Conservation (phyloP, 2,329 filamentous ascomycete species). For the Cercospora sojina region DNA sequence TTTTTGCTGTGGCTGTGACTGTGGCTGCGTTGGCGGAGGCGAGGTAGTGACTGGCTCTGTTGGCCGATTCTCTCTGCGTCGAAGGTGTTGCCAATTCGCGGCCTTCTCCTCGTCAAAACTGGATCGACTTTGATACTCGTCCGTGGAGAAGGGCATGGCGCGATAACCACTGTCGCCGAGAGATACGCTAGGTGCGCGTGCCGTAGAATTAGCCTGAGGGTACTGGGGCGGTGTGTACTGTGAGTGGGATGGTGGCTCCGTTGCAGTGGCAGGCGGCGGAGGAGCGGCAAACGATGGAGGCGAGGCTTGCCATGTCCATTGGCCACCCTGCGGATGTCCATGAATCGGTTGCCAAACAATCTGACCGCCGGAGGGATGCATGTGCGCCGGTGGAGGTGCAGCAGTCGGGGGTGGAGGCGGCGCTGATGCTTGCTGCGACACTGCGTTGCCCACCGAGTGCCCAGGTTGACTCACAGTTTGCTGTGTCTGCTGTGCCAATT, state of each 20-base stretch:
- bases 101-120: slow-evolving; percentile 19
- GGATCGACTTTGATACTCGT: slow-evolving; percentile 16
- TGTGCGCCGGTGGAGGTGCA: neutral
- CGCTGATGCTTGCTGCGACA: neutral
- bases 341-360: slow-evolving; percentile 11
- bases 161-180: slow-evolving; percentile 24
- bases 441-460: neutral
- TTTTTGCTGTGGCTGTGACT: slow-evolving; percentile 11
- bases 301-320: slow-evolving; percentile 7
- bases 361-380: slow-evolving; percentile 2
- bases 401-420: slow-evolving; percentile 1
- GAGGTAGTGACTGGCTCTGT: neutral
- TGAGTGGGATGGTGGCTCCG: neutral
- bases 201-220: neutral
- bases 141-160: slow-evolving; percentile 25
- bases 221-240: neutral
- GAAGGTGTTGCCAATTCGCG: slow-evolving; percentile 32
- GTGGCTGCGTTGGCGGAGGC: neutral
- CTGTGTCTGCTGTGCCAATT: slow-evolving; percentile 5
- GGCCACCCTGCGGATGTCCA: slow-evolving; percentile 7
- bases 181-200: neutral
- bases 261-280: neutral
- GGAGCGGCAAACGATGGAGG: neutral
- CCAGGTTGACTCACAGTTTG: neutral
- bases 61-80: neutral